Evolutionary conservation across 805 yeast species (phyloP).

Genomic region (Clavispora asparagi): DNA sequence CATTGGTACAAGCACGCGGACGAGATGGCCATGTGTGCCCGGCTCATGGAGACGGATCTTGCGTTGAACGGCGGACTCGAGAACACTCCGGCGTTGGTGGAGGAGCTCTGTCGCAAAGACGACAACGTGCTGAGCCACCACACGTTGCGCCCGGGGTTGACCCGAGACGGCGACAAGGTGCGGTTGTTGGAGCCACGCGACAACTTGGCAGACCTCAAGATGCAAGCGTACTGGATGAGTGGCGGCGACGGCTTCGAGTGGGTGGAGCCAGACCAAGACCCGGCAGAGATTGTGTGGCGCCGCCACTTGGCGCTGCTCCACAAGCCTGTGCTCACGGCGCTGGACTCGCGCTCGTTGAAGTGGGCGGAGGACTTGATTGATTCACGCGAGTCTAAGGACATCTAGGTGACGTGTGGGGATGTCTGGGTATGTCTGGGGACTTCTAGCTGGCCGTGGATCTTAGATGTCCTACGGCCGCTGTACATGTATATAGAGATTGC

Average conservation of each 20-base stretch:
- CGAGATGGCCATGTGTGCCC: slow-evolving; percentile 62
- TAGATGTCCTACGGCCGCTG: neutral
- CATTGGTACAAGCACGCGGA: slow-evolving; percentile 64
- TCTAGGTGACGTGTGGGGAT: neutral
- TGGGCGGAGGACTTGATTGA: slow-evolving; percentile 40
- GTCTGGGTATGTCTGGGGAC: too few relatives aligned
- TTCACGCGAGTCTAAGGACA: neutral
- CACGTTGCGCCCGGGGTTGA: slow-evolving; percentile 30
- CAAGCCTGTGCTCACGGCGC: slow-evolving; percentile 12
- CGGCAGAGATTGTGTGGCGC: slow-evolving; percentile 41
- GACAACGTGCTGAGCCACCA: slow-evolving; percentile 21
- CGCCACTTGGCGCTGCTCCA: slow-evolving; percentile 22
- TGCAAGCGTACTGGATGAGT: slow-evolving; percentile 82
- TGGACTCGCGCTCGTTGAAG: slow-evolving; percentile 18
- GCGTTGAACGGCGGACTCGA: slow-evolving; percentile 38
- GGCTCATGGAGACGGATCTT: slow-evolving; percentile 62
- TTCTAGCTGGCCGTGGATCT: too few relatives aligned
- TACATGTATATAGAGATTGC: neutral
- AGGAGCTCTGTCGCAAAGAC: slow-evolving; percentile 33
- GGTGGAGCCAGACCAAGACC: slow-evolving; percentile 21
- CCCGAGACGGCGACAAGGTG: slow-evolving; percentile 33
- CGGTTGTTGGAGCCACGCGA: slow-evolving; percentile 37
- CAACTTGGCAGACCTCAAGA: slow-evolving; percentile 53
- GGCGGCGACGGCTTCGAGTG: slow-evolving; percentile 34
- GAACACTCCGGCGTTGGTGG: slow-evolving; percentile 24